Base-by-base conservation (phyloP, 805 yeast genomes). In the Vanderwaltozyma yarrowii region DNA sequence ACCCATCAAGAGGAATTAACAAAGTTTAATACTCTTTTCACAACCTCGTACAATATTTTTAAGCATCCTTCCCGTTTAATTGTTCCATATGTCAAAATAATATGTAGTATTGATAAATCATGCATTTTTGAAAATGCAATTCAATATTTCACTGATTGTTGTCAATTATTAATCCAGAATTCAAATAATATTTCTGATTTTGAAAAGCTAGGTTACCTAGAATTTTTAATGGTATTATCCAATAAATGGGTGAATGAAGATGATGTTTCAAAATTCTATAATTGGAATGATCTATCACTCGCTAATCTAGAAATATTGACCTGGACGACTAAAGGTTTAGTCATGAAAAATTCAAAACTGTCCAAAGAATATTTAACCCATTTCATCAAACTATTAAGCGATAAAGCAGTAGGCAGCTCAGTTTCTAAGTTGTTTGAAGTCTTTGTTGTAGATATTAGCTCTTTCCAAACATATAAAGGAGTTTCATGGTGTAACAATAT, bases 271-370 rank as follows among this genome's bases (percentile, higher is more conserved):
- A 35, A 34, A 26, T 41, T 42, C 10, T 33, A 55, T 11, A 37
- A 48, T 30, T 43, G 40, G 42, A 32, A 41, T 10, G 41, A 47
- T 14, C 30, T 36, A 3, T 42, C 57, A 3, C 25, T 54, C 3
- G 44, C 49, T 18, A 46, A 62, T 11, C 55, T 82, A 30, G 94
- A 85, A 53, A 52, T 70, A 0, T 56, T 68, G 14, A 63, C 79
- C 2, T 87, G 95, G 95, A 58, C 78, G 6, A 62, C 77, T 16
- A 87, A 85, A 56, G 88, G 83, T 0, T 64, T 83, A 35, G 51
- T 83, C 0, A 52, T 84, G 55, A 75, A 71, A 47, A 71, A 71
- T 44, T 80, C 79, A 41, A 45, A 59, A 8, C 20, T 44, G 0
- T 66, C 70, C 3, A 3, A 55, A 46, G 17, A 48, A 46, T 25